Conservation (phyloP, 768 basidiomycete species). For the Kwoniella sp. region DNA sequence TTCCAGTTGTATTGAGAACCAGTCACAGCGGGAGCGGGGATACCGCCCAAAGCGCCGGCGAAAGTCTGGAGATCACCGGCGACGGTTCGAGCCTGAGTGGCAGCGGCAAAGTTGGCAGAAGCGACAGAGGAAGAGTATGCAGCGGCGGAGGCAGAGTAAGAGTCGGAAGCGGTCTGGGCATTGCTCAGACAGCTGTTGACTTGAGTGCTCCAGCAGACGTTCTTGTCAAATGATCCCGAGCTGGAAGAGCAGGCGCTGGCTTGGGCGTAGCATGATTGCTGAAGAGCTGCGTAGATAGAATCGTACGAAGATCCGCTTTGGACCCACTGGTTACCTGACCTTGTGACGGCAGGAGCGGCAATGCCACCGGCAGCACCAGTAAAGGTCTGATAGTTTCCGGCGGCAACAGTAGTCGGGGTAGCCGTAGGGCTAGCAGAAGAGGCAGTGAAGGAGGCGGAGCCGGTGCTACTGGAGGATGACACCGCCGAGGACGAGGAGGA, state of each 20-base stretch:
- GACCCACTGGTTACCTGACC: slow-evolving; percentile 11
- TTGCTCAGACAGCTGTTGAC: slow-evolving; percentile 17
- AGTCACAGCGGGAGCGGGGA: slow-evolving; percentile 35
- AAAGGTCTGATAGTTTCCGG: slow-evolving; percentile 25
- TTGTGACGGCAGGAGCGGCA: slow-evolving; percentile 25
- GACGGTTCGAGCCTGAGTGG: slow-evolving; percentile 13
- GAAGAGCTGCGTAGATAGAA: slow-evolving; percentile 23
- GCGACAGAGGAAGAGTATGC: slow-evolving; percentile 9
- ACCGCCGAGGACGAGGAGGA: slow-evolving; percentile 6
- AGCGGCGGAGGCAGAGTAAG: slow-evolving; percentile 2
- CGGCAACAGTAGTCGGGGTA: slow-evolving; percentile 11
- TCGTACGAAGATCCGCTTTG: slow-evolving; percentile 17
- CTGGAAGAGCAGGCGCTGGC: slow-evolving; percentile 23
- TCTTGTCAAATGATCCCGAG: slow-evolving; percentile 17
- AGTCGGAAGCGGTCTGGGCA: slow-evolving; percentile 5
- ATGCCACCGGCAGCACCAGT: slow-evolving; percentile 27
- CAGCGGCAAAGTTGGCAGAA: slow-evolving; percentile 23
- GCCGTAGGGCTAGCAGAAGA: slow-evolving; percentile 8
- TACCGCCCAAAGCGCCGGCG: slow-evolving; percentile 33
- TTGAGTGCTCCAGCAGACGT: slow-evolving; percentile 16
- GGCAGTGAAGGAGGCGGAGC: slow-evolving; percentile 1
- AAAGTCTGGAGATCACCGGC: slow-evolving; percentile 32
- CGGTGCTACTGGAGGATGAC: background rate
- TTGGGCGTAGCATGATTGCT: slow-evolving; percentile 30
- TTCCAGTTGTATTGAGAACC: slow-evolving; percentile 23